Conservation (phyloP, 192 early-diverging fungal species). For the Gonapodya prolifera region DNA sequence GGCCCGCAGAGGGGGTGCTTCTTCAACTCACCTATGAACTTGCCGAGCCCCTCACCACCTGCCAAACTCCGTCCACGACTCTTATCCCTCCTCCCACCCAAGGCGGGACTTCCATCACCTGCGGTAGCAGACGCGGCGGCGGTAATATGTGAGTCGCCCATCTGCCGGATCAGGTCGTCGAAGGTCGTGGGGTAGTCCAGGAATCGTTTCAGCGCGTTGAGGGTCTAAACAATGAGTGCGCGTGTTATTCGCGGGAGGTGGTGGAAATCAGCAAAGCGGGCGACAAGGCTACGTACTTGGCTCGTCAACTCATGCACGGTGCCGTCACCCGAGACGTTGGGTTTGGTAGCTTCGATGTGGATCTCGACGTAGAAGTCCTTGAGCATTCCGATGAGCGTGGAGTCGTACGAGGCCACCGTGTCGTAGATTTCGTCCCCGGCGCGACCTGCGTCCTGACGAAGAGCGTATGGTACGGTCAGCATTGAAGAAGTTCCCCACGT, state of each 20-base stretch:
- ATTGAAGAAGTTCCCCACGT: no score
- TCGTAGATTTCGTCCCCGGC: not conserved
- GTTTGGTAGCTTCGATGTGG: not conserved
- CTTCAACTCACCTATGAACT: no score
- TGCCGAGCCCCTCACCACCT: no score
- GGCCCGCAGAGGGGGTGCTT: not conserved
- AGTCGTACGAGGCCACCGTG: not conserved
- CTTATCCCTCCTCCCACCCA: no score
- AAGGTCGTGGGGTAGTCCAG: conserved; percentile 24
- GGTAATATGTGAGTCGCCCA: conserved; percentile 4
- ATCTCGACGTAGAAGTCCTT: not conserved
- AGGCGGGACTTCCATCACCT: no score
- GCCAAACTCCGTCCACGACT: no score
- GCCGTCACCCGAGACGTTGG: conserved; percentile 55
- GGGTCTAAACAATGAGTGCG: conserved; percentile 10
- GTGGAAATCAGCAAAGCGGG: not conserved
- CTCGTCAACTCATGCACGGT: conserved; percentile 74
- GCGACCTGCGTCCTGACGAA: no score
- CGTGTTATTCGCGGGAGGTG: no score
- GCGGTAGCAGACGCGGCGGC: conserved; percentile 2
- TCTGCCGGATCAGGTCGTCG: conserved; percentile 20
- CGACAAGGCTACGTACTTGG: conserved; percentile 27
- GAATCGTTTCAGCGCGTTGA: conserved; percentile 31
- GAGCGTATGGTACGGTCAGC: no score
- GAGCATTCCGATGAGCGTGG: not conserved